Base-by-base conservation (phyloP, 2,329 filamentous ascomycete species). In the Elsinoe australis region DNA sequence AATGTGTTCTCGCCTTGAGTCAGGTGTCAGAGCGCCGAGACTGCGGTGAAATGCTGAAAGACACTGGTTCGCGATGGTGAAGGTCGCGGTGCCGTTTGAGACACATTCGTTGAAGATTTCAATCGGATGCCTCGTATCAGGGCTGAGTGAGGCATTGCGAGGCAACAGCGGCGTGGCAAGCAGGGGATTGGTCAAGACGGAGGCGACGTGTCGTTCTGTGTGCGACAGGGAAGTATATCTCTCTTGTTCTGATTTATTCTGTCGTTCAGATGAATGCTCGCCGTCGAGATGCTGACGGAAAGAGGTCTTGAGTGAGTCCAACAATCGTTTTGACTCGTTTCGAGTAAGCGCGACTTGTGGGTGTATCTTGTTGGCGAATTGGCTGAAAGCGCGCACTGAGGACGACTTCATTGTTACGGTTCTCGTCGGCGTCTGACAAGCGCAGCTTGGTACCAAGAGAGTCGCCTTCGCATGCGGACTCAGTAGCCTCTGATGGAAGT, bases 211-310 rank as follows among this genome's bases (percentile, higher is more conserved):
- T 42, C 60, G 61, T 42, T 70, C 66, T 1, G 72, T 64, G 4
- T 54, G 35, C 12, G 48, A 22, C 26, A 49, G 53, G 4, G 47
- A 36, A n/a, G n/a, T n/a, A n/a, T n/a, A n/a, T n/a, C n/a, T n/a
- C n/a, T n/a, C n/a, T n/a, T n/a, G n/a, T n/a, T n/a, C n/a, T n/a
- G n/a, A n/a, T n/a, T n/a, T n/a, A n/a, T n/a, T n/a, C n/a, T n/a
- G n/a, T n/a, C n/a, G n/a, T n/a, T n/a, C n/a, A n/a, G n/a, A n/a
- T n/a, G n/a, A n/a, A n/a, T 82, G 74, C 51, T 75, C 72, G 47
- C 67, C 70, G 56, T 83, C 79, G 33, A 84, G 71, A 51, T 82
- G 78, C 42, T 72, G 68, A 54, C 78, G 72, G 61, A 84, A 84
- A 9, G 79, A 82, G 32, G 70, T 72, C 17, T 78, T 82, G 53